A percentile compares a stretch with the other conserved stretches of the same genome.
These are phyloP conservation scores for Stylosanthes scabra DNA, from an alignment of 331 rosid genomes.

Conservation along the genomic window DNA sequence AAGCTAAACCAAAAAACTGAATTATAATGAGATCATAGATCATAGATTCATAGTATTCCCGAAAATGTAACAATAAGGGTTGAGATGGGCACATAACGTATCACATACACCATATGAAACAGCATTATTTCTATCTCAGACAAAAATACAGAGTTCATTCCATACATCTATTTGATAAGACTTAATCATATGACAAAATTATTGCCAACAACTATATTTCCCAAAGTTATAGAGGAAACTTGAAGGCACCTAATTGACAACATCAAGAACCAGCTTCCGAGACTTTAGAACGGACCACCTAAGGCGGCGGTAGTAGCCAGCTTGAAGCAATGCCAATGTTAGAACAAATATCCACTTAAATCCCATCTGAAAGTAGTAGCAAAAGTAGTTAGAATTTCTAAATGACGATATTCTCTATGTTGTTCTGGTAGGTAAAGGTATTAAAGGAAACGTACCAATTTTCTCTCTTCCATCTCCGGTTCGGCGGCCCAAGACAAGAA, in stretches of 20 bases:
- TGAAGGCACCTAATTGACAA: conserved; percentile 69
- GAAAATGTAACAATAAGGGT: conserved; percentile 9
- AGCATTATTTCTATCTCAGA: conserved; percentile 62
- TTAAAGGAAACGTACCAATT: conserved; percentile 60
- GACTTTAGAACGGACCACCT: conserved; percentile 91
- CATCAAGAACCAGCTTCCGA: conserved; percentile 94
- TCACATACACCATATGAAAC: conserved; percentile 37
- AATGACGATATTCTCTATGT: background rate
- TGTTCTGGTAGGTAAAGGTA: background rate
- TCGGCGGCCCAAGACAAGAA: conserved; percentile 96
- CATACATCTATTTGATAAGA: conserved; percentile 55
- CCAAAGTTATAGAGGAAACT: conserved; percentile 48
- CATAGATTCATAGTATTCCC: background rate
- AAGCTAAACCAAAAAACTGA: too few relatives aligned
- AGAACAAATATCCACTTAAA: conserved; percentile 95
- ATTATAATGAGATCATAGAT: background rate
- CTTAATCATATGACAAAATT: conserved; percentile 52
- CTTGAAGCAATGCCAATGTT: conserved; percentile 86
- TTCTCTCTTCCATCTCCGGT: conserved; percentile 98
- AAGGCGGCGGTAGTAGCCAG: conserved; percentile 85
- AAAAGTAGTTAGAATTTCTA: conserved; percentile 16
- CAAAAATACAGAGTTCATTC: conserved; percentile 51
- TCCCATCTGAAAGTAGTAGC: conserved; percentile 76
- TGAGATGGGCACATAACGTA: background rate
- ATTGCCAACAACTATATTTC: conserved; percentile 54